phyloP scores from a whole-genome alignment of 1,284 basidiomycete genomes.

The Amylostereum chailletii region DNA sequence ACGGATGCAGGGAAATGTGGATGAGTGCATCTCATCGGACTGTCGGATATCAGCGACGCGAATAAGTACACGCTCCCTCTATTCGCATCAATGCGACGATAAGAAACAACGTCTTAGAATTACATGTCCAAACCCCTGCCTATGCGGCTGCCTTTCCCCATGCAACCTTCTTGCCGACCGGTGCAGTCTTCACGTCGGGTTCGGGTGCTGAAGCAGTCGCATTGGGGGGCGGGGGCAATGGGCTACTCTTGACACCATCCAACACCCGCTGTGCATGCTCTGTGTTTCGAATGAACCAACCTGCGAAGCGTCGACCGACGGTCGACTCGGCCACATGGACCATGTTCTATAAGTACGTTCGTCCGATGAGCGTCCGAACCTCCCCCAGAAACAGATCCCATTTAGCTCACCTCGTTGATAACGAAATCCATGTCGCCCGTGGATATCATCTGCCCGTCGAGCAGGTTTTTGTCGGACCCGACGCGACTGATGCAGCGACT shows the following conservation, averaged over 20 bases:
- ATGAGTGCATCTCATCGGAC: too few species aligned
- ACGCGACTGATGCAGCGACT: slow-evolving; percentile 67
- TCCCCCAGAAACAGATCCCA: not conserved
- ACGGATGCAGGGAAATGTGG: too few species aligned
- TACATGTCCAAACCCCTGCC: too few species aligned
- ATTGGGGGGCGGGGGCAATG: slow-evolving; percentile 36
- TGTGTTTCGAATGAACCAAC: slow-evolving; percentile 95
- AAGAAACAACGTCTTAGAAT: too few species aligned
- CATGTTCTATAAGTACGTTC: slow-evolving; percentile 62
- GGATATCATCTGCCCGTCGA: slow-evolving; percentile 83
- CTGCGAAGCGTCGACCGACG: slow-evolving; percentile 85
- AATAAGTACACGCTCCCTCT: too few species aligned
- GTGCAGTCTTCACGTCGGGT: slow-evolving; percentile 12
- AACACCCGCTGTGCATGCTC: slow-evolving; percentile 82
- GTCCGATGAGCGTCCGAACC: not conserved
- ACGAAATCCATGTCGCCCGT: slow-evolving; percentile 95
- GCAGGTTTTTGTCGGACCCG: slow-evolving; percentile 45
- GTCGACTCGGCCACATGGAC: slow-evolving; percentile 94
- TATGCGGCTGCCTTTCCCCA: slow-evolving; percentile 36
- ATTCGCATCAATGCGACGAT: too few species aligned
- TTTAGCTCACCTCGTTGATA: slow-evolving; percentile 71
- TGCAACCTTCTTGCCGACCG: slow-evolving; percentile 38
- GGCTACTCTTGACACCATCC: slow-evolving; percentile 67
- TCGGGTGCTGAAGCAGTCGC: slow-evolving; percentile 10
- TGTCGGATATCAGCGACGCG: too few species aligned